Conservation (phyloP, 2,329 filamentous ascomycete genomes). For the Exophiala xenobiotica region DNA sequence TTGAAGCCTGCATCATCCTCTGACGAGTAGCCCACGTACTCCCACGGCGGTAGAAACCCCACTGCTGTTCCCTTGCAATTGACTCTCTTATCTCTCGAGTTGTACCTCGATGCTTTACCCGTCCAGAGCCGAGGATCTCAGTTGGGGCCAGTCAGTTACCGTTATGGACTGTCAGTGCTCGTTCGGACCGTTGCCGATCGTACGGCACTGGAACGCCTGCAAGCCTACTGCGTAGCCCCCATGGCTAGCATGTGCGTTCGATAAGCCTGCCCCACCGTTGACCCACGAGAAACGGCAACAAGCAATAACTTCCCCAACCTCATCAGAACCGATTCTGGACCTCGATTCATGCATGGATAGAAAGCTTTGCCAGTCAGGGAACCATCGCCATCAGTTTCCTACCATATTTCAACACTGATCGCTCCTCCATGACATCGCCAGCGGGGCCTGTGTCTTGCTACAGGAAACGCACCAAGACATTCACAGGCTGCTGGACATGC, state of each 20-base stretch:
- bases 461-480: conserved; percentile 7
- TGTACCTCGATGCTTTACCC: too few species aligned
- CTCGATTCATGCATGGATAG: background rate
- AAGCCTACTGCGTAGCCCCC: too few species aligned
- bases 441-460: background rate
- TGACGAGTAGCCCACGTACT: too few species aligned
- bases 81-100: too few species aligned
- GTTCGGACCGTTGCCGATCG: too few species aligned
- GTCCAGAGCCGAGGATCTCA: background rate
- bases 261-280: conserved; percentile 1
- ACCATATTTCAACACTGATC: background rate
- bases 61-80: too few species aligned
- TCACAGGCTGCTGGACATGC: conserved; percentile 34
- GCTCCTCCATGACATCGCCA: background rate
- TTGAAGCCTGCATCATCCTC: too few species aligned
- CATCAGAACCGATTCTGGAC: background rate
- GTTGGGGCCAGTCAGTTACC: too few species aligned
- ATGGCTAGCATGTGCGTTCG: too few species aligned
- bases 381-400: background rate
- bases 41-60: too few species aligned
- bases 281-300: background rate
- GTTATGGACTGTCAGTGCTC: too few species aligned
- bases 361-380: background rate
- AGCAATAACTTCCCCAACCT: conserved; percentile 1
- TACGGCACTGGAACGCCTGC: too few species aligned